Percentiles rank a stretch among this genome's conserved stretches.
Evolutionary conservation across 495 filamentous ascomycete species (phyloP).

Genomic region (Melanomma pulvis-pyrius): DNA sequence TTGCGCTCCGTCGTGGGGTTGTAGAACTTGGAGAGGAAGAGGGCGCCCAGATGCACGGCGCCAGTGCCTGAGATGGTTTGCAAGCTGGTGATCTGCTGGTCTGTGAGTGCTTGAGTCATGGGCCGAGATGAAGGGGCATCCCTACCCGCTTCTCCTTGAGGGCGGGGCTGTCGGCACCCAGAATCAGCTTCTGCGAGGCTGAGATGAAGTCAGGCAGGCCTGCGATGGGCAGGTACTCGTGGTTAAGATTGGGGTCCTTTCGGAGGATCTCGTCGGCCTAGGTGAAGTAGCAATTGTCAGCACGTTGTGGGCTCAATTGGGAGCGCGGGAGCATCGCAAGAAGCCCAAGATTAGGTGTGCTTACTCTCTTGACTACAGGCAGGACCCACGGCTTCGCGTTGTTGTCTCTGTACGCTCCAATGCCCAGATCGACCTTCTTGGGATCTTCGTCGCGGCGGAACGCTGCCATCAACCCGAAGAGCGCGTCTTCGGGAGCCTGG

Average conservation of each 20-base stretch:
- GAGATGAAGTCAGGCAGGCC: conserved; percentile 81
- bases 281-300: conserved; percentile 13
- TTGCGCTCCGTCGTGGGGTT: conserved; percentile 60
- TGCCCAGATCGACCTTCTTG: conserved; percentile 92
- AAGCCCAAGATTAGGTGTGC: neutral
- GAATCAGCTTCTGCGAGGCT: conserved; percentile 86
- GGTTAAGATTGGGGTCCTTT: conserved; percentile 86
- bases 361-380: conserved; percentile 93
- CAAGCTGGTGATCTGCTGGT: conserved; percentile 37
- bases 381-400: conserved; percentile 98
- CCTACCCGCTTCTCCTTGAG: conserved; percentile 78
- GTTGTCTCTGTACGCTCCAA: conserved; percentile 94
- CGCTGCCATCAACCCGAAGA: conserved; percentile 91
- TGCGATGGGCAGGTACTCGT: conserved; percentile 98
- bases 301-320: conserved; percentile 15
- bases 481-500: conserved; percentile 89
- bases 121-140: conserved; percentile 4
- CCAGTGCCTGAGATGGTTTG: conserved; percentile 89
- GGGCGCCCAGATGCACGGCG: conserved; percentile 82
- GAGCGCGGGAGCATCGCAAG: neutral
- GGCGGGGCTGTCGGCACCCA: conserved; percentile 78
- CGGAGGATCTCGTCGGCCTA: conserved; percentile 88
- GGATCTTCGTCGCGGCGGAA: conserved; percentile 80
- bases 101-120: conserved; percentile 24
- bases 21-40: conserved; percentile 83